A percentile compares a stretch with the other conserved stretches of the same genome.
These are phyloP conservation scores for Pestalotiopsis fici DNA, from an alignment of 2,329 filamentous ascomycete species.

Conservation along the genomic window DNA sequence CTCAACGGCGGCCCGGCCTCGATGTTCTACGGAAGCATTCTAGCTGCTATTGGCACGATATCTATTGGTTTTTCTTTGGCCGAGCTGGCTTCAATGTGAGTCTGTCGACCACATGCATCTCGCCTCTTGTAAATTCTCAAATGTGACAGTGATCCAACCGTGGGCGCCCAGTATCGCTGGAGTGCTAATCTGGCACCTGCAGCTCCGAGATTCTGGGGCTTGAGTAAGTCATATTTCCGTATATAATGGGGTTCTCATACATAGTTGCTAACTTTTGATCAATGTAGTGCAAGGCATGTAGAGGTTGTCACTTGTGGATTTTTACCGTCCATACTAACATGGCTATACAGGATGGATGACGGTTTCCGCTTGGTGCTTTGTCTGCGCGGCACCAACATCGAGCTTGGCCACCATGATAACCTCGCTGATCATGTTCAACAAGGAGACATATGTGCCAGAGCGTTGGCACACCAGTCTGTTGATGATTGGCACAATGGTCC, in stretches of 20 bases:
- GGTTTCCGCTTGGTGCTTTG: not conserved
- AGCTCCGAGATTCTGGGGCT: not conserved
- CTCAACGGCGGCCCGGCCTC: not conserved
- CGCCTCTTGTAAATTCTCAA: not conserved
- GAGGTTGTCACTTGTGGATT: not conserved
- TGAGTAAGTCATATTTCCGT: not conserved
- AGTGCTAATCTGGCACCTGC: not conserved
- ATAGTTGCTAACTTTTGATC: not conserved
- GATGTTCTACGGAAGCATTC: not conserved
- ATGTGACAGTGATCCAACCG: not conserved
- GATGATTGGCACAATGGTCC: not conserved
- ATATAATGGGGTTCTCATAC: not conserved
- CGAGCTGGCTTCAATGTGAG: slow-evolving; percentile 3
- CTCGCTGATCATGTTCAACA: not conserved
- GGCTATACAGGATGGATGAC: not conserved
- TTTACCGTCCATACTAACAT: not conserved
- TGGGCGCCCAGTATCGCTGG: slow-evolving; percentile 3
- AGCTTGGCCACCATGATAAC: not conserved
- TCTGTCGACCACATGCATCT: not conserved
- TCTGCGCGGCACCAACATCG: not conserved
- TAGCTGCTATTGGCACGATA: not conserved
- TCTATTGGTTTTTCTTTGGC: not conserved
- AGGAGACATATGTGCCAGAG: not conserved
- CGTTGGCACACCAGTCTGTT: not conserved
- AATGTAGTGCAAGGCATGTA: not conserved